Base-by-base conservation (phyloP, 768 basidiomycete genomes). In the Tulasnella sp. region DNA sequence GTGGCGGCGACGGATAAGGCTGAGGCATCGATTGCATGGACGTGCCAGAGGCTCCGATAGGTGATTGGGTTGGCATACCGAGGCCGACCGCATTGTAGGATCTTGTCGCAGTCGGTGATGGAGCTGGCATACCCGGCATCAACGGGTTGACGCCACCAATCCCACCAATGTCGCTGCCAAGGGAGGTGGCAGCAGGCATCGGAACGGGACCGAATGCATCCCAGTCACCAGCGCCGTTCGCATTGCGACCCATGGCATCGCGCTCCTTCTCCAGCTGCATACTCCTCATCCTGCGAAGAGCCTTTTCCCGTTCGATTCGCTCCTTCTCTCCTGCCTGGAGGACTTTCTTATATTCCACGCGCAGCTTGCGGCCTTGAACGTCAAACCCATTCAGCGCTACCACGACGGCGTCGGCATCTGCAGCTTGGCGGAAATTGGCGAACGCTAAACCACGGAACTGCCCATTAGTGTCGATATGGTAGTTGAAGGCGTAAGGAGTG, bases 271-370 rank as follows among this genome's bases (percentile, higher is more conserved):
- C 94, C 40, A 98, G 85, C 83, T 98, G 96, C 90, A 98, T 97
- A 70, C 94, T 96, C 81, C 94, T 91, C 96, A 99, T 99, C 79
- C 98, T 89, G 80, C 96, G 92, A 80, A 99, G 91, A 2, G 98
- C 98, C 87, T 99, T 99, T 87, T 99, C 97, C 78, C 97, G 87
- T 85, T 99, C 98, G 83, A 99, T 99, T 78, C 95, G 90, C 83
- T 99, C 98, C 86, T 99, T 99, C 85, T 99, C 98, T 72, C 97
- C 96, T 4, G 96, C 96, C 84, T 98, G 96, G n/a, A 99, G 86
- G 10, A 98, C 97, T 85, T 98, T 98, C 87, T 99, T 99, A 87
- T 99, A 99, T 85, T 99, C 98, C 77, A 98, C 97, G 61, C 98
- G 93, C 73, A 99, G 88, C 85, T 98, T 99, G 82, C 98, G 93